A percentile compares a stretch with the other conserved stretches of the same genome.
These are phyloP conservation scores for Jacaranda copaia DNA, from an alignment of 257 asterid species.

Conservation along the genomic window DNA sequence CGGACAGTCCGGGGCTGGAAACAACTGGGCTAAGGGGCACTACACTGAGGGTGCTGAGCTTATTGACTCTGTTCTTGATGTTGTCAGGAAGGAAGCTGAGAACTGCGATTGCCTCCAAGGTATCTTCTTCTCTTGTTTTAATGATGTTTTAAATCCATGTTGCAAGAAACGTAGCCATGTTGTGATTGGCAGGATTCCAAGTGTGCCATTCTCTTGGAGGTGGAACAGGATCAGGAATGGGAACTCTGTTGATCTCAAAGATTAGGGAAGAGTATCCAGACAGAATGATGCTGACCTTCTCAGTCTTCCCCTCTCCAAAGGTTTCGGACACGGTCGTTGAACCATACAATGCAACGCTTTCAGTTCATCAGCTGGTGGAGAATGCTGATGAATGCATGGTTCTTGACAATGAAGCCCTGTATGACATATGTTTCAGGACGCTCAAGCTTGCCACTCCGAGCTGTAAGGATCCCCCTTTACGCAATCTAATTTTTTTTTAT, in stretches of 20 bases:
- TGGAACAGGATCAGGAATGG: neutral
- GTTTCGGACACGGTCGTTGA: neutral
- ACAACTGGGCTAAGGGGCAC: slow-evolving; percentile 9
- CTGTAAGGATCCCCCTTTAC: neutral
- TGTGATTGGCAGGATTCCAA: neutral
- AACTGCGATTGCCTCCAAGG: slow-evolving; percentile 16
- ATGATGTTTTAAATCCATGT: neutral
- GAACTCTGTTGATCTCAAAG: neutral
- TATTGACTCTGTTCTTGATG: slow-evolving; percentile 4
- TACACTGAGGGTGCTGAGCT: slow-evolving; percentile 16
- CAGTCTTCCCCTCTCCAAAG: neutral
- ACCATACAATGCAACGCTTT: neutral
- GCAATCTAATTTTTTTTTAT: too few relatives aligned
- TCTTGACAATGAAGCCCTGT: neutral
- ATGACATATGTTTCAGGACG: neutral
- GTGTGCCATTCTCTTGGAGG: neutral
- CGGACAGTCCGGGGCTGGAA: neutral
- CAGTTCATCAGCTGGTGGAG: neutral
- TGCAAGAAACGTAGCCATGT: too few relatives aligned
- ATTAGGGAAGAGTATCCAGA: neutral
- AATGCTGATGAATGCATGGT: neutral
- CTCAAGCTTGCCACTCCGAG: neutral
- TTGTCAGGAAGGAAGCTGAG: slow-evolving; percentile 12
- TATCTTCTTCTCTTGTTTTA: neutral
- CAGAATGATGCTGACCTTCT: neutral